A percentile compares a stretch with the other conserved stretches of the same genome.
phyloP scores from a whole-genome alignment of 2,329 filamentous ascomycete genomes.

The Diaporthe sp. region DNA sequence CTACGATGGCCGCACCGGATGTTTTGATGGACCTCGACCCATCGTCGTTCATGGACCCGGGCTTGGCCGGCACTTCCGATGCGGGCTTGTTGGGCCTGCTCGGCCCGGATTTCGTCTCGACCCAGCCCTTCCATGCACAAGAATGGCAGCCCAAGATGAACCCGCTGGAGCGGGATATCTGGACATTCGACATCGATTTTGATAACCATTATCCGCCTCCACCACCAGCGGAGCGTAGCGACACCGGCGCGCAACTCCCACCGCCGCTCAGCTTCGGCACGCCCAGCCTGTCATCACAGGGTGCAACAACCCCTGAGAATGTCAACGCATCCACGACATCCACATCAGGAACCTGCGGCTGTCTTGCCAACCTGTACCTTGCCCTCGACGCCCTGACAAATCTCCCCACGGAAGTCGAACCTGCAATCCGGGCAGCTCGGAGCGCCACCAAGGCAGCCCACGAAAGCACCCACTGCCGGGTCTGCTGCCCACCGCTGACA shows the following conservation, averaged over 20 bases:
- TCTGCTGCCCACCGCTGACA: conserved; percentile 57
- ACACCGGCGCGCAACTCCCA: neutral
- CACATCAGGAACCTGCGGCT: conserved; percentile 53
- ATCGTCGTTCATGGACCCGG: conserved; percentile 44
- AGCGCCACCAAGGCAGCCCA: conserved; percentile 62
- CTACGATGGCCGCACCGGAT: neutral
- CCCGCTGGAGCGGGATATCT: neutral
- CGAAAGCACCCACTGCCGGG: conserved; percentile 63
- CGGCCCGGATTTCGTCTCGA: conserved; percentile 43
- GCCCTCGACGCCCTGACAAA: conserved; percentile 63
- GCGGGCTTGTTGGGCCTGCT: conserved; percentile 53
- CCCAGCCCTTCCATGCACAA: conserved; percentile 26
- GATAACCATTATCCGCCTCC: conserved; percentile 13
- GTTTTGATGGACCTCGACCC: conserved; percentile 48
- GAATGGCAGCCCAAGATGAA: conserved; percentile 31
- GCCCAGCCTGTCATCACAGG: conserved; percentile 35
- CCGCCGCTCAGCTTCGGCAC: conserved; percentile 18
- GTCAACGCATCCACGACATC: neutral
- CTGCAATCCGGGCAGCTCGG: conserved; percentile 62
- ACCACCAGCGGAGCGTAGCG: neutral
- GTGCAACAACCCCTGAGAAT: conserved; percentile 30
- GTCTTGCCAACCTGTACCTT: conserved; percentile 63
- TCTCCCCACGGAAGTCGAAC: conserved; percentile 58
- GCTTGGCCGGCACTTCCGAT: conserved; percentile 44
- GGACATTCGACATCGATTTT: conserved; percentile 21